Conservation (phyloP, 192 early-diverging fungal genomes). For the Spizellomyces sp. region DNA sequence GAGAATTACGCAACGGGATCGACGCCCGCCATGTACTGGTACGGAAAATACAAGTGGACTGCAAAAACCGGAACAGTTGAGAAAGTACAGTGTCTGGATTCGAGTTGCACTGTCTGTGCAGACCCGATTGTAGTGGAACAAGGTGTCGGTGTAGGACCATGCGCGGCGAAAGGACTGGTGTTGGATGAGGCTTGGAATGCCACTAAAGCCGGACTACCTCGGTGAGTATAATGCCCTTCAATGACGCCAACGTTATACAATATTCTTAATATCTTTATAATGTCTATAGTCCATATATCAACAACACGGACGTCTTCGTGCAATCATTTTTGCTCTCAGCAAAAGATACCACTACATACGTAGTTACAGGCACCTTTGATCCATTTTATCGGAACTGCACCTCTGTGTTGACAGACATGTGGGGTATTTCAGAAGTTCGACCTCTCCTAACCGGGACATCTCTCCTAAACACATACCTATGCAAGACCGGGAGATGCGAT, state of each 20-base stretch:
- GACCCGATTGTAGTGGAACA: background rate
- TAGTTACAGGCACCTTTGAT: background rate
- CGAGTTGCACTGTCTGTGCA: background rate
- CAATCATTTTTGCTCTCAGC: background rate
- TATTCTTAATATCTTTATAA: background rate
- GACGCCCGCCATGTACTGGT: background rate
- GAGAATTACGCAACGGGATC: background rate
- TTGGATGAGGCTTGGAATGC: background rate
- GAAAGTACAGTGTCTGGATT: background rate
- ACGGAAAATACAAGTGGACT: background rate
- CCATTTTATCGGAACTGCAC: background rate
- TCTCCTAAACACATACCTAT: too few relatives aligned
- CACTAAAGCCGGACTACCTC: background rate
- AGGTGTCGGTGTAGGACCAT: slow-evolving; percentile 1
- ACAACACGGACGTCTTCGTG: background rate
- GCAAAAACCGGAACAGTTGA: background rate
- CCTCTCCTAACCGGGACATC: too few relatives aligned
- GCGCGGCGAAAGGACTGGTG: background rate
- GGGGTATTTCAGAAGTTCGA: too few relatives aligned
- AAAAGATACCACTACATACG: background rate
- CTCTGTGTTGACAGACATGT: background rate
- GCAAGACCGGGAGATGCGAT: too few relatives aligned
- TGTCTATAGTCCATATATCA: background rate
- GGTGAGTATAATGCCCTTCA: background rate
- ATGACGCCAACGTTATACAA: background rate